A percentile compares a stretch with the other conserved stretches of the same genome.
Evolutionary conservation across 1,284 basidiomycete species (phyloP).

Genomic region (Ustilago sp.): DNA sequence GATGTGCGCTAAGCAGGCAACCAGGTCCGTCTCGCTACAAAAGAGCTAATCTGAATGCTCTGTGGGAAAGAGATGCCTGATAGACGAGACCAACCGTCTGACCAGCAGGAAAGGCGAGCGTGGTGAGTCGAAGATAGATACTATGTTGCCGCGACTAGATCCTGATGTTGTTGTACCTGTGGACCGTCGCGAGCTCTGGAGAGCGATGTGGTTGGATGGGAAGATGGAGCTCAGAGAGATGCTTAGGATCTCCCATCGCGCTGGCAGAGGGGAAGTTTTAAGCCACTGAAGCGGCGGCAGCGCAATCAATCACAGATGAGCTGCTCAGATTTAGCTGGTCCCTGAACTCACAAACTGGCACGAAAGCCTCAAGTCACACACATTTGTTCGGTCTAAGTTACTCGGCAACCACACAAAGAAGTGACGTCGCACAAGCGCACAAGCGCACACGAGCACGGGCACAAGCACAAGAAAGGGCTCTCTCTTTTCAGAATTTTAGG

Average conservation of each 20-base stretch:
- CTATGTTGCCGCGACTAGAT: conserved; percentile 13
- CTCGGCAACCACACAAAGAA: background rate
- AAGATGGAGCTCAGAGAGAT: background rate
- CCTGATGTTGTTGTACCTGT: background rate
- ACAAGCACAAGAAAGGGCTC: background rate
- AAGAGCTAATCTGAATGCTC: background rate
- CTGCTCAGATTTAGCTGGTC: background rate
- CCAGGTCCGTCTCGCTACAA: background rate
- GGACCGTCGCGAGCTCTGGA: conserved; percentile 13
- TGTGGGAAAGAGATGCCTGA: background rate
- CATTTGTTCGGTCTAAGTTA: background rate
- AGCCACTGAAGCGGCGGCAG: background rate
- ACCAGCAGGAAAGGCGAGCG: conserved; percentile 15
- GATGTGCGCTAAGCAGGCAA: background rate
- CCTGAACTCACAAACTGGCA: conserved; percentile 8
- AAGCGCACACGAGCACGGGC: too few species aligned
- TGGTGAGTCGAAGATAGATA: background rate
- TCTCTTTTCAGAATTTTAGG: conserved; percentile 1
- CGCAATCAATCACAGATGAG: background rate
- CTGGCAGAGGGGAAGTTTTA: background rate
- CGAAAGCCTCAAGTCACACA: conserved; percentile 16
- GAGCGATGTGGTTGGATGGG: conserved; percentile 2
- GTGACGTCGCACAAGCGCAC: conserved; percentile 7
- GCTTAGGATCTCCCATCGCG: background rate
- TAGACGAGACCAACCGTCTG: conserved; percentile 3